phyloP scores from a whole-genome alignment of 2,329 filamentous ascomycete genomes.

The Cytospora paraplurivora region DNA sequence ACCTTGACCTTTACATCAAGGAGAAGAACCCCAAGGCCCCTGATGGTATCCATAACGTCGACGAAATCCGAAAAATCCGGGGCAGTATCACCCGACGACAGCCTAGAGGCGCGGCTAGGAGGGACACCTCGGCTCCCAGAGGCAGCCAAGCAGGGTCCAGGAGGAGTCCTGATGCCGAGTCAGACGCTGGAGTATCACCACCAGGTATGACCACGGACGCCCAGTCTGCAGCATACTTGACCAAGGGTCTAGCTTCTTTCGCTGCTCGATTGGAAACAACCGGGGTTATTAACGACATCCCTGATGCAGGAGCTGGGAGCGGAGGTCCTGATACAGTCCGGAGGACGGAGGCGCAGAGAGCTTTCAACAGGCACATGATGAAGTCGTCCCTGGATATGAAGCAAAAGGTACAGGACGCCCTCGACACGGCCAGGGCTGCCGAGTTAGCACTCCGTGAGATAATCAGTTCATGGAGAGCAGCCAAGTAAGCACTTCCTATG shows the following conservation, averaged over 20 bases:
- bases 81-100: slow-evolving; percentile 86
- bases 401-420: slow-evolving; percentile 66
- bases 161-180: slow-evolving; percentile 47
- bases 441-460: slow-evolving; percentile 85
- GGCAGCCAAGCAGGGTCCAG: slow-evolving; percentile 50
- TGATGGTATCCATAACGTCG: slow-evolving; percentile 88
- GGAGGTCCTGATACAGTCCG: slow-evolving; percentile 40
- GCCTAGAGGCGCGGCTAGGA: slow-evolving; percentile 66
- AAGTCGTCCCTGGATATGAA: slow-evolving; percentile 66
- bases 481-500: slow-evolving; percentile 63
- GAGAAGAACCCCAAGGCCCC: slow-evolving; percentile 86
- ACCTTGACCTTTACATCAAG: slow-evolving; percentile 92
- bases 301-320: slow-evolving; percentile 45
- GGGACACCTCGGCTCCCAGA: slow-evolving; percentile 62
- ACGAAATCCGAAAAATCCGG: slow-evolving; percentile 81
- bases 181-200: slow-evolving; percentile 36
- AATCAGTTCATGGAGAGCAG: slow-evolving; percentile 77
- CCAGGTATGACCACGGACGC: slow-evolving; percentile 46
- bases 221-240: slow-evolving; percentile 47
- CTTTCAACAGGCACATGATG: slow-evolving; percentile 52
- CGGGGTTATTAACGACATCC: slow-evolving; percentile 76
- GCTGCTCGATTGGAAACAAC: slow-evolving; percentile 74
- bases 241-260: slow-evolving; percentile 56
- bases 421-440: slow-evolving; percentile 79
- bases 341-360: slow-evolving; percentile 43